Conservation (phyloP, 23 red algal species). For the Gracilariopsis chorda region DNA sequence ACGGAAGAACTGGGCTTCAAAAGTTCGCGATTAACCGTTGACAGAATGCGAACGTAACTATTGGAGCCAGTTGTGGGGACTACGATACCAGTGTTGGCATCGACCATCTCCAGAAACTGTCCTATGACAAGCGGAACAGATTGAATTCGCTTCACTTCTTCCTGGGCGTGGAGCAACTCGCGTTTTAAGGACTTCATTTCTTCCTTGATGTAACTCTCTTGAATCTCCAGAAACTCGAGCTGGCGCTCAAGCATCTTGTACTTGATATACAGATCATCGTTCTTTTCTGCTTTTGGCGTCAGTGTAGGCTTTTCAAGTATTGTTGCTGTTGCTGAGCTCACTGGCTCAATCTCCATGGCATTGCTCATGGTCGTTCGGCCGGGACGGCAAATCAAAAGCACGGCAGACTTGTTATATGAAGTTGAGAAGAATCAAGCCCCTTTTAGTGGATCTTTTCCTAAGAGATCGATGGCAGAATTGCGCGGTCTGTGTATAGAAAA, state of each 20-base stretch:
- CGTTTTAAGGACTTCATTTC: conserved; percentile 94
- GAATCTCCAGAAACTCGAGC: conserved; percentile 94
- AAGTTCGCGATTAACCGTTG: conserved; percentile 92
- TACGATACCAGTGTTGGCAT: conserved; percentile 94
- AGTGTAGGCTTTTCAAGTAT: conserved; percentile 28
- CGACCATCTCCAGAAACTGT: conserved; percentile 97
- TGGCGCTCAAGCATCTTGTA: conserved; percentile 85
- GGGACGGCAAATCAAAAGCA: too few relatives aligned
- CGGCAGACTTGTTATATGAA: too few relatives aligned
- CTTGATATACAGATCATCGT: conserved; percentile 86
- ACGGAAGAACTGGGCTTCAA: conserved; percentile 96
- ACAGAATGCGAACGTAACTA: conserved; percentile 91
- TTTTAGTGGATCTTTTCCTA: too few relatives aligned
- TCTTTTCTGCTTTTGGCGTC: background rate
- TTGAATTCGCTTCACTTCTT: conserved; percentile 99
- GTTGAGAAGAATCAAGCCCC: too few relatives aligned
- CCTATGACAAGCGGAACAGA: conserved; percentile 98
- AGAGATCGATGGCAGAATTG: too few relatives aligned
- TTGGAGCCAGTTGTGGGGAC: conserved; percentile 95
- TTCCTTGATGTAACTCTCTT: conserved; percentile 98
- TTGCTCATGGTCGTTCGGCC: conserved; percentile 22
- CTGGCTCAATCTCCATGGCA: conserved; percentile 60
- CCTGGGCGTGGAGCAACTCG: conserved; percentile 94
- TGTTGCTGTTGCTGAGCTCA: background rate
- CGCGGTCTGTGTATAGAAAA: too few relatives aligned